Conservation (phyloP, 31 red algal genomes). For the Asparagopsis taxiformis region DNA sequence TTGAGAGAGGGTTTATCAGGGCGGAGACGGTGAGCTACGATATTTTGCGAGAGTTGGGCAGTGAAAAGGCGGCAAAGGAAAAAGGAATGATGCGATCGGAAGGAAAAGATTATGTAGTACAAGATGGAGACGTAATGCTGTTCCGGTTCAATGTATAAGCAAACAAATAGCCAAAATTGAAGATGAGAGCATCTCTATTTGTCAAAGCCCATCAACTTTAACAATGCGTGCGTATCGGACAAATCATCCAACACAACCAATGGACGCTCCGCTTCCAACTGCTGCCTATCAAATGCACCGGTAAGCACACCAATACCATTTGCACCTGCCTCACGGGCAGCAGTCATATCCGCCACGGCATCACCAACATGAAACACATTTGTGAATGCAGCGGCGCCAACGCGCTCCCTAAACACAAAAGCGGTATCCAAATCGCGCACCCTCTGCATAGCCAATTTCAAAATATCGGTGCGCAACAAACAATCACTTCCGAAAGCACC, state of each 20-base stretch:
- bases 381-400: too few relatives aligned
- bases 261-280: constrained; percentile 20
- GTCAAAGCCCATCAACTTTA: constrained; percentile 28
- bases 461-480: constrained; percentile 39
- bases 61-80: constrained; percentile 87
- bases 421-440: neutral
- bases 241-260: constrained; percentile 40
- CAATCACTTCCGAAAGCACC: constrained; percentile 73
- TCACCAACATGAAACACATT: constrained; percentile 74
- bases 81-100: constrained; percentile 89
- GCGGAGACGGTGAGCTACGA: constrained; percentile 85
- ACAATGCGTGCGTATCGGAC: constrained; percentile 32
- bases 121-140: constrained; percentile 96
- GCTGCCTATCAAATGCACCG: constrained; percentile 14
- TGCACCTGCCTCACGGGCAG: constrained; percentile 27
- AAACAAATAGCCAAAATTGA: neutral
- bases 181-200: neutral
- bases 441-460: constrained; percentile 40
- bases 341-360: constrained; percentile 57
- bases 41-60: constrained; percentile 56
- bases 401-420: too few relatives aligned
- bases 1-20: constrained; percentile 94
- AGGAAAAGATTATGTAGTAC: constrained; percentile 96
- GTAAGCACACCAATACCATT: constrained; percentile 49
- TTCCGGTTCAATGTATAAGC: constrained; percentile 97